A percentile compares a stretch with the other conserved stretches of the same genome.
These are phyloP conservation scores for Royoungia palumana DNA, from an alignment of 768 basidiomycete genomes.

Conservation along the genomic window DNA sequence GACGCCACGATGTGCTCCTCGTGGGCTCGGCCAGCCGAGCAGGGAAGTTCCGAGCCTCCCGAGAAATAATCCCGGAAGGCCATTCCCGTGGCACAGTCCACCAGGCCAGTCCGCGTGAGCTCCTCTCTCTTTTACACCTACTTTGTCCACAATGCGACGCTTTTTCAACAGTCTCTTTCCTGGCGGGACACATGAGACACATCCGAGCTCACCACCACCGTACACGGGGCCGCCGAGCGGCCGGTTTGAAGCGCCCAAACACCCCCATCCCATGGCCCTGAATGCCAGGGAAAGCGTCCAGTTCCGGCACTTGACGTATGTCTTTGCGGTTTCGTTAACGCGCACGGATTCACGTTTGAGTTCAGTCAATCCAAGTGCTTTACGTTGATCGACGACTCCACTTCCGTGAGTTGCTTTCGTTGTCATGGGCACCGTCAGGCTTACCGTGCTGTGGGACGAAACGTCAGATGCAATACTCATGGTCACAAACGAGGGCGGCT, in stretches of 20 bases:
- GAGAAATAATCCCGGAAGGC: background rate
- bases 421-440: background rate
- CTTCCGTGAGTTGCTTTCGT: slow-evolving; percentile 10
- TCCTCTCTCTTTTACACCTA: background rate
- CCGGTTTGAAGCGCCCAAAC: slow-evolving; percentile 15
- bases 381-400: slow-evolving; percentile 20
- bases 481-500: slow-evolving; percentile 21
- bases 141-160: background rate
- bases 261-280: slow-evolving; percentile 2
- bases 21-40: background rate
- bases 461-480: slow-evolving; percentile 20
- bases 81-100: slow-evolving; percentile 6
- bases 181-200: background rate
- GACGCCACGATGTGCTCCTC: background rate
- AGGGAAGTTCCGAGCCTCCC: background rate
- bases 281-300: slow-evolving; percentile 15
- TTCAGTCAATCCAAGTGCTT: slow-evolving; percentile 22
- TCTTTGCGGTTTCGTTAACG: background rate
- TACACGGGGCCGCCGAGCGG: slow-evolving; percentile 10
- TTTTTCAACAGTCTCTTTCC: background rate
- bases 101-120: slow-evolving; percentile 9
- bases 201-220: slow-evolving; percentile 8
- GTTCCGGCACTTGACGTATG: slow-evolving; percentile 16
- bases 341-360: background rate
- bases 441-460: background rate